Percentiles rank a stretch among this genome's conserved stretches.
phyloP scores from a whole-genome alignment of 345 rosid genomes.

The Pseudoturritis turrita region DNA sequence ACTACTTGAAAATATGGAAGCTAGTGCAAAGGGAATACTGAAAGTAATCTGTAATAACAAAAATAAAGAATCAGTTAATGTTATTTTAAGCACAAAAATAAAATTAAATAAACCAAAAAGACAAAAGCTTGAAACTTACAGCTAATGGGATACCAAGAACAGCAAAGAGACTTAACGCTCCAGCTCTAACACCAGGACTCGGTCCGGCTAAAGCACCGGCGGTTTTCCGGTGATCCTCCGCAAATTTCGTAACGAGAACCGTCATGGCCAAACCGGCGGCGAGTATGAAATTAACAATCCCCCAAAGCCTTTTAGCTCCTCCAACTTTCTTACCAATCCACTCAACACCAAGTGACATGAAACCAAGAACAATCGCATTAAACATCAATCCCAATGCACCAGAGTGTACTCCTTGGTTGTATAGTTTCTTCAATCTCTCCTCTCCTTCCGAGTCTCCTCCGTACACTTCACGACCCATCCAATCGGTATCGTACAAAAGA shows the following conservation, averaged over 20 bases:
- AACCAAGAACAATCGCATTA: constrained; percentile 61
- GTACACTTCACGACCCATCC: constrained; percentile 91
- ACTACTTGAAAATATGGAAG: constrained; percentile 56
- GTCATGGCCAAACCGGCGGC: constrained; percentile 47
- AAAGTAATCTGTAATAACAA: constrained; percentile 49
- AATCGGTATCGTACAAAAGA: constrained; percentile 70
- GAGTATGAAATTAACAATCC: constrained; percentile 51
- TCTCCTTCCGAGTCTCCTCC: constrained; percentile 52
- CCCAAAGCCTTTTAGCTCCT: constrained; percentile 61
- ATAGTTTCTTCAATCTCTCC: constrained; percentile 23
- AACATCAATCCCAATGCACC: constrained; percentile 78
- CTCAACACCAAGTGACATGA: constrained; percentile 50
- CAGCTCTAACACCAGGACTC: constrained; percentile 34
- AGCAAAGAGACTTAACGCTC: constrained; percentile 53
- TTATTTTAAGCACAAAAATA: background rate
- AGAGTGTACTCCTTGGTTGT: constrained; percentile 53
- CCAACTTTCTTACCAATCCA: constrained; percentile 39
- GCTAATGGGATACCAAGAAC: constrained; percentile 71
- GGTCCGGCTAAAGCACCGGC: constrained; percentile 25
- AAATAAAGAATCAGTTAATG: background rate
- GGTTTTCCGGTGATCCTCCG: constrained; percentile 35
- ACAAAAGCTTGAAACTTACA: constrained; percentile 37
- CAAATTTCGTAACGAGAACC: constrained; percentile 47
- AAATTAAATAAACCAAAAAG: background rate
- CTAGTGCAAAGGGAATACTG: constrained; percentile 80